These are phyloP conservation scores for Komagataella pseudopastoris DNA, from an alignment of 805 yeast genomes.

Conservation along the genomic window DNA sequence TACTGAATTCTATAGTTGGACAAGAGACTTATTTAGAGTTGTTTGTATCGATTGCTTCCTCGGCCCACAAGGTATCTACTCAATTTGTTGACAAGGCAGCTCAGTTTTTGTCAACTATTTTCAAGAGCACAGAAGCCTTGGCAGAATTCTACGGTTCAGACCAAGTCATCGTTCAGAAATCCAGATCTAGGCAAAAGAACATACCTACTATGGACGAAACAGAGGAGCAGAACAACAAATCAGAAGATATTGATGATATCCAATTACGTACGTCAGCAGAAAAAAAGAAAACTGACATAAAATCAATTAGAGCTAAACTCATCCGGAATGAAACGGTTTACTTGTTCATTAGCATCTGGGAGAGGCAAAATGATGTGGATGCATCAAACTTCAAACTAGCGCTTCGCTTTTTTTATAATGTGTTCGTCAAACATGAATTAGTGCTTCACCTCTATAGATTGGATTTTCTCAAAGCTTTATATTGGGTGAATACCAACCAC, in stretches of 20 bases:
- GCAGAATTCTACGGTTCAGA: not conserved
- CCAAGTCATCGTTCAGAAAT: not conserved
- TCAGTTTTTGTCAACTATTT: conserved; percentile 47
- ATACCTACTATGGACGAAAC: conserved; percentile 29
- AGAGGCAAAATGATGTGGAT: conserved; percentile 46
- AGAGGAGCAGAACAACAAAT: conserved; percentile 1
- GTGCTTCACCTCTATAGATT: conserved; percentile 43
- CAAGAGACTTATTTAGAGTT: conserved; percentile 44
- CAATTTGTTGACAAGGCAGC: conserved; percentile 46
- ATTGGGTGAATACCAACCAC: conserved; percentile 5
- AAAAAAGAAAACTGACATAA: not conserved
- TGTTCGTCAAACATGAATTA: conserved; percentile 50
- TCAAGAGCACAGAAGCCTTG: conserved; percentile 23
- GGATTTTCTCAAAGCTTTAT: conserved; percentile 41
- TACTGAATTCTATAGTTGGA: conserved; percentile 48
- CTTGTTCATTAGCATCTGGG: conserved; percentile 49
- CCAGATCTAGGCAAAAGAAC: not conserved
- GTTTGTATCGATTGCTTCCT: conserved; percentile 45
- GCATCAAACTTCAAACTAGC: conserved; percentile 49
- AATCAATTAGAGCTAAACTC: conserved; percentile 17
- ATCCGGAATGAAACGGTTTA: conserved; percentile 48
- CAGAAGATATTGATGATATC: not conserved
- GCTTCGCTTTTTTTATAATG: conserved; percentile 55
- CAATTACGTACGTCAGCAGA: not conserved
- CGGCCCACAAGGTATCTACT: conserved; percentile 50